Percentiles rank a stretch among this genome's conserved stretches.
phyloP scores from a whole-genome alignment of 306 rosid species.

The Hippophae tibetana region DNA sequence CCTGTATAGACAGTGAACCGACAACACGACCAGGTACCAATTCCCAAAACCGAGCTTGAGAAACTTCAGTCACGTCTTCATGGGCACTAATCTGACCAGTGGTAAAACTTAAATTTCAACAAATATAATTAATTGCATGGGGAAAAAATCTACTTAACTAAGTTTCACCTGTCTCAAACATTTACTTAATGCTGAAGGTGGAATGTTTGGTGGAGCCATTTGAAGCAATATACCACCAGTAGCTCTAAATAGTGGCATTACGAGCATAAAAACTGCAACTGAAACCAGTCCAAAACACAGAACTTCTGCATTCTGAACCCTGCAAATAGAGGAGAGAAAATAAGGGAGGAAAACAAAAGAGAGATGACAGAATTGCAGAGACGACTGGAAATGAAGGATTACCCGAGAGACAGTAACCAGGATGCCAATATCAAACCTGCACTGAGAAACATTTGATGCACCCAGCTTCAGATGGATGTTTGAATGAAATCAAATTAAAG shows the following conservation, averaged over 20 bases:
- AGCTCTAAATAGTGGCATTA: constrained; percentile 85
- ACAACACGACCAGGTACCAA: constrained; percentile 84
- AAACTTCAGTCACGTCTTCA: constrained; percentile 69
- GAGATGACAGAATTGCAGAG: not conserved
- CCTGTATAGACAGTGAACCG: constrained; percentile 75
- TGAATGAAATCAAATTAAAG: constrained; percentile 1
- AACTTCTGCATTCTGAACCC: constrained; percentile 97
- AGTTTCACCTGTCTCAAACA: constrained; percentile 80
- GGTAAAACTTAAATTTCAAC: not conserved
- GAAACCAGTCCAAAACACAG: constrained; percentile 93
- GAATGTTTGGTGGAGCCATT: constrained; percentile 89
- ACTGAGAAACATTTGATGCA: constrained; percentile 57
- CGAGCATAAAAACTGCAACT: constrained; percentile 74
- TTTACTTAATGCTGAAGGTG: constrained; percentile 81
- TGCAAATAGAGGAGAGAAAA: constrained; percentile 24
- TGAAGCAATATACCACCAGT: constrained; percentile 90
- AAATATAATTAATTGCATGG: not conserved
- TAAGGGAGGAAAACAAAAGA: not conserved
- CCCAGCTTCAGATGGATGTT: constrained; percentile 30
- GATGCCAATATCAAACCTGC: constrained; percentile 96
- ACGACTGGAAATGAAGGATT: constrained; percentile 18
- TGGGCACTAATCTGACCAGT: constrained; percentile 48
- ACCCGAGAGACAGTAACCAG: constrained; percentile 94
- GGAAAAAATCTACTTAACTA: not conserved
- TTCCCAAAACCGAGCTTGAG: constrained; percentile 88